Conservation (phyloP, 805 yeast genomes). For the Nakazawaea wyomingensis region DNA sequence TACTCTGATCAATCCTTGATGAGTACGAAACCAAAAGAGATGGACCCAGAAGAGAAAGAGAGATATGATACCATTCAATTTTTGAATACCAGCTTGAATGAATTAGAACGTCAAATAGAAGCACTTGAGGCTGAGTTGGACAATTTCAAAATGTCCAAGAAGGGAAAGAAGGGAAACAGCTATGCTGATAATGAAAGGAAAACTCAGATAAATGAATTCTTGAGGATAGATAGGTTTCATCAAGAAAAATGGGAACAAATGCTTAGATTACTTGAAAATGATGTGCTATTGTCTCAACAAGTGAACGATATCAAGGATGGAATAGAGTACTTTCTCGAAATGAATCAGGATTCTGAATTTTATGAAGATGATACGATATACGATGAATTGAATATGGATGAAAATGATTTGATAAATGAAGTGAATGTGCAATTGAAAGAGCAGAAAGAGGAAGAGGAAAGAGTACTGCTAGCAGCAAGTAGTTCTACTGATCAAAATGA, state of each 20-base stretch:
- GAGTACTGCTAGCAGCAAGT: conserved; percentile 7
- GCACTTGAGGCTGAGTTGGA: conserved; percentile 69
- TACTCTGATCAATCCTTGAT: conserved; percentile 90
- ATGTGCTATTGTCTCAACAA: conserved; percentile 70
- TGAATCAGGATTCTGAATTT: conserved; percentile 88
- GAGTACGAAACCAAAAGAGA: conserved; percentile 36
- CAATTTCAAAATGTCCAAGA: conserved; percentile 41
- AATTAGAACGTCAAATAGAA: conserved; percentile 77
- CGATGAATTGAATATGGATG: conserved; percentile 74
- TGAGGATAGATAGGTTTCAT: conserved; percentile 78
- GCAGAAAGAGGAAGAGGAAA: conserved; percentile 16
- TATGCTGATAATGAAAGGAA: conserved; percentile 50
- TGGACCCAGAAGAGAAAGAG: conserved; percentile 78
- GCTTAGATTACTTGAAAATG: conserved; percentile 72
- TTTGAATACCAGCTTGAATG: conserved; percentile 67
- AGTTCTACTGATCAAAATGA: not conserved
- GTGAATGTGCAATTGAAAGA: conserved; percentile 10
- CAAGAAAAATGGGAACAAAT: conserved; percentile 72
- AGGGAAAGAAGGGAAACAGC: conserved; percentile 42
- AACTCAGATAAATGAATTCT: conserved; percentile 52
- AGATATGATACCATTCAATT: conserved; percentile 70
- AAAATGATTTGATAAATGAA: conserved; percentile 28
- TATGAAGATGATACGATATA: conserved; percentile 91
- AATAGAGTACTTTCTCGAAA: conserved; percentile 87
- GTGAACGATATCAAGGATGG: conserved; percentile 81